These are phyloP conservation scores for Daldinia decipiens DNA, from an alignment of 495 filamentous ascomycete genomes.

Conservation along the genomic window DNA sequence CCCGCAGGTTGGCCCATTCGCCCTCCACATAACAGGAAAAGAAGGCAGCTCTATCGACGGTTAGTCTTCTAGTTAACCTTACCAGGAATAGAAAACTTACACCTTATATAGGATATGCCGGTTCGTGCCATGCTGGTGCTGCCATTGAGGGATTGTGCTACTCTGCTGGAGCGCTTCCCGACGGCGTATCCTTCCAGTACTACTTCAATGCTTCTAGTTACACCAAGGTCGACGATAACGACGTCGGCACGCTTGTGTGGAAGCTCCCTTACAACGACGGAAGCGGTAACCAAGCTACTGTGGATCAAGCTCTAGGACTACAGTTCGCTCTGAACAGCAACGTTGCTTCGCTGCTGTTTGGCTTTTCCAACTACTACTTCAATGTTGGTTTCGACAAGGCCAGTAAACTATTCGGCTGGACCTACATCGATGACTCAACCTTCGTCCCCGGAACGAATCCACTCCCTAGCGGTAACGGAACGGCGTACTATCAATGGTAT, in stretches of 20 bases:
- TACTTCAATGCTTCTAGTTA: conserved; percentile 56
- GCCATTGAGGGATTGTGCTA: conserved; percentile 65
- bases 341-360: conserved; percentile 61
- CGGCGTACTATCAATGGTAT: conserved; percentile 58
- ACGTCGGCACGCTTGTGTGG: conserved; percentile 55
- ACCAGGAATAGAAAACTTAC: conserved; percentile 43
- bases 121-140: conserved; percentile 66
- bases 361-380: conserved; percentile 22
- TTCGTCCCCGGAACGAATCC: conserved; percentile 34
- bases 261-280: conserved; percentile 46
- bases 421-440: conserved; percentile 57
- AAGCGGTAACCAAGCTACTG: conserved; percentile 45
- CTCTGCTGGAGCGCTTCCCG: conserved; percentile 30
- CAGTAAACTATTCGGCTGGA: conserved; percentile 55
- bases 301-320: conserved; percentile 52
- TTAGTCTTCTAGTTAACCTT: conserved; percentile 45
- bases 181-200: conserved; percentile 37
- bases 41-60: conserved; percentile 46
- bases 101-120: conserved; percentile 52
- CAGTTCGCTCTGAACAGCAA: conserved; percentile 58
- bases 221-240: conserved; percentile 38
- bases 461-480: conserved; percentile 21
- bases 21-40: conserved; percentile 48
- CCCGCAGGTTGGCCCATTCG: conserved; percentile 56
- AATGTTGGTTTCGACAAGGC: conserved; percentile 58